Percentiles rank a stretch among this genome's conserved stretches.
phyloP scores from a whole-genome alignment of 1,139 yeast genomes.

The Cylindricascospora bacillispora region DNA sequence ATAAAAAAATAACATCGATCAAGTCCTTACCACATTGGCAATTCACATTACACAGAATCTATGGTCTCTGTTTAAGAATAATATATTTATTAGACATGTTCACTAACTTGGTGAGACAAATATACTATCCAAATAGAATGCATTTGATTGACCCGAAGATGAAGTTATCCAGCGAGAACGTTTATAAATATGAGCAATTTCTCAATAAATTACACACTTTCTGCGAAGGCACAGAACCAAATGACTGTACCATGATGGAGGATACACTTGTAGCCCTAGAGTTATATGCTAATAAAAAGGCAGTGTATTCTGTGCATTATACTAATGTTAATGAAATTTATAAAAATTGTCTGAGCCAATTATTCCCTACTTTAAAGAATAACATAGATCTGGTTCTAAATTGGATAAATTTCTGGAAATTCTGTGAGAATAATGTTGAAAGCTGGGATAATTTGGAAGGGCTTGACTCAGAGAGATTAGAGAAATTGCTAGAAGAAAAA shows the following conservation, averaged over 20 bases:
- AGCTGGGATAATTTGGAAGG: constrained; percentile 7
- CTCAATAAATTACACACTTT: not conserved
- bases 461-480: constrained; percentile 9
- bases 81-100: constrained; percentile 12
- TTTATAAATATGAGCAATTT: constrained; percentile 12
- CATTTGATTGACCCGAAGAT: constrained; percentile 12
- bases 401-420: constrained; percentile 18
- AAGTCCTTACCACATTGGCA: constrained; percentile 26
- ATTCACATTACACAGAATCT: constrained; percentile 37
- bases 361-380: not conserved
- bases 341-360: not conserved
- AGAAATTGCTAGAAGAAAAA: constrained; percentile 18
- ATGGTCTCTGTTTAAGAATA: constrained; percentile 25
- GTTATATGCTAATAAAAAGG: constrained; percentile 5
- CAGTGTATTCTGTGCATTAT: not conserved
- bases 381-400: constrained; percentile 7
- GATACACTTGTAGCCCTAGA: constrained; percentile 6
- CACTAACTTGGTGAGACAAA: constrained; percentile 14
- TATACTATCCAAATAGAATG: constrained; percentile 16
- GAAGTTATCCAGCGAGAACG: constrained; percentile 15
- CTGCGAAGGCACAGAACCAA: constrained; percentile 2
- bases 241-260: constrained; percentile 3
- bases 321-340: not conserved
- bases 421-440: constrained; percentile 11
- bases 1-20: constrained; percentile 2